A percentile compares a stretch with the other conserved stretches of the same genome.
These are phyloP conservation scores for Umbilicaria muhlenbergii DNA, from an alignment of 495 filamentous ascomycete genomes.

Conservation along the genomic window DNA sequence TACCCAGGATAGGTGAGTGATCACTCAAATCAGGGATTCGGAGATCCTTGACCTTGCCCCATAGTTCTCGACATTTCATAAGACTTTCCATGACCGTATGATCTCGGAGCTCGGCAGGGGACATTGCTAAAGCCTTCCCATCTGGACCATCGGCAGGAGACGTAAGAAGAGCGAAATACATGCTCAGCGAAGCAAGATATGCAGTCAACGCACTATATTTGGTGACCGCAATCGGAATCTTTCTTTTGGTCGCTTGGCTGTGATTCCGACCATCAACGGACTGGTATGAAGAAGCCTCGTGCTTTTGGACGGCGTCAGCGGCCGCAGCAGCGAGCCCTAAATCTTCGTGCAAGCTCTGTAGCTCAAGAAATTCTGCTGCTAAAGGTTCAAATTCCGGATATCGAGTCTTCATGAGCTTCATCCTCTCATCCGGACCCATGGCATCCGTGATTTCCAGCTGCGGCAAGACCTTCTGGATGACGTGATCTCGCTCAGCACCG, in stretches of 20 bases:
- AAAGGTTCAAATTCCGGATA: constrained; percentile 89
- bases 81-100: constrained; percentile 81
- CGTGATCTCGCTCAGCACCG: constrained; percentile 26
- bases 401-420: constrained; percentile 57
- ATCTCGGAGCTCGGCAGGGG: constrained; percentile 61
- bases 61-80: constrained; percentile 63
- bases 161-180: constrained; percentile 86
- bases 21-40: constrained; percentile 7
- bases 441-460: constrained; percentile 66
- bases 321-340: constrained; percentile 40
- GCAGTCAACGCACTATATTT: constrained; percentile 63
- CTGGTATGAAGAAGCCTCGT: constrained; percentile 16
- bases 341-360: constrained; percentile 49
- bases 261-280: neutral
- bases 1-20: neutral
- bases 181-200: constrained; percentile 70
- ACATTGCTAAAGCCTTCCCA: constrained; percentile 31
- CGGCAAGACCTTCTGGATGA: constrained; percentile 70
- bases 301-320: constrained; percentile 27
- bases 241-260: neutral
- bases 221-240: constrained; percentile 37
- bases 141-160: constrained; percentile 45
- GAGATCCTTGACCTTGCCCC: constrained; percentile 55
- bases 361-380: constrained; percentile 57
- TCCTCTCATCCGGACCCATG: constrained; percentile 58